phyloP scores from a whole-genome alignment of 1,139 yeast species.

The Geotrichum australiense region DNA sequence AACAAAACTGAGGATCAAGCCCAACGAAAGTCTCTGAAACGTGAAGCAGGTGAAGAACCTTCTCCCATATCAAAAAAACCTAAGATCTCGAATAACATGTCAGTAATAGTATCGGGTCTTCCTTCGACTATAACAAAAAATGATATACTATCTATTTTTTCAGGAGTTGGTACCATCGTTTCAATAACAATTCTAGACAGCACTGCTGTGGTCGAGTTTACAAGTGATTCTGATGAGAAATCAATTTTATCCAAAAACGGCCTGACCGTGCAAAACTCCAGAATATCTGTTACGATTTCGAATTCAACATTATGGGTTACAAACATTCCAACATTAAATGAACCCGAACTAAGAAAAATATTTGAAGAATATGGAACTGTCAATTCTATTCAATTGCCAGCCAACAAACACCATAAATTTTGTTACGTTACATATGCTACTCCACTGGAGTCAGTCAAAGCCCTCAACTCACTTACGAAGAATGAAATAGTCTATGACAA shows the following conservation, averaged over 20 bases:
- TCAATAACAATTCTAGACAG: constrained; percentile 20
- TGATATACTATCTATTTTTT: constrained; percentile 41
- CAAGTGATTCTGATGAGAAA: constrained; percentile 43
- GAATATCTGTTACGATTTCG: constrained; percentile 41
- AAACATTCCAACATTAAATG: constrained; percentile 59
- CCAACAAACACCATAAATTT: constrained; percentile 58
- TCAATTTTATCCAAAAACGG: constrained; percentile 56
- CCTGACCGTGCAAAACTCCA: constrained; percentile 41
- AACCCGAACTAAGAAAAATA: constrained; percentile 37
- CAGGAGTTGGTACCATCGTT: constrained; percentile 55
- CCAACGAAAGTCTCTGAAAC: neutral
- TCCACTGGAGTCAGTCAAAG: constrained; percentile 43
- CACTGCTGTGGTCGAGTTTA: constrained; percentile 44
- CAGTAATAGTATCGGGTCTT: neutral
- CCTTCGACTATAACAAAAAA: constrained; percentile 26
- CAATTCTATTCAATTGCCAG: constrained; percentile 59
- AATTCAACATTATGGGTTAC: constrained; percentile 56
- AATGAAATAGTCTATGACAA: constrained; percentile 27
- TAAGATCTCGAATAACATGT: neutral
- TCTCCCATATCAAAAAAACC: no score
- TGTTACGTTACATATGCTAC: constrained; percentile 61
- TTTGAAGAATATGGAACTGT: constrained; percentile 45
- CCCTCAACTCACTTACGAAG: constrained; percentile 43
- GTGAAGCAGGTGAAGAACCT: neutral
- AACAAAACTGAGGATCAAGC: neutral